Evolutionary conservation across 345 rosid genomes (phyloP).

Genomic region (Salix brachista): DNA sequence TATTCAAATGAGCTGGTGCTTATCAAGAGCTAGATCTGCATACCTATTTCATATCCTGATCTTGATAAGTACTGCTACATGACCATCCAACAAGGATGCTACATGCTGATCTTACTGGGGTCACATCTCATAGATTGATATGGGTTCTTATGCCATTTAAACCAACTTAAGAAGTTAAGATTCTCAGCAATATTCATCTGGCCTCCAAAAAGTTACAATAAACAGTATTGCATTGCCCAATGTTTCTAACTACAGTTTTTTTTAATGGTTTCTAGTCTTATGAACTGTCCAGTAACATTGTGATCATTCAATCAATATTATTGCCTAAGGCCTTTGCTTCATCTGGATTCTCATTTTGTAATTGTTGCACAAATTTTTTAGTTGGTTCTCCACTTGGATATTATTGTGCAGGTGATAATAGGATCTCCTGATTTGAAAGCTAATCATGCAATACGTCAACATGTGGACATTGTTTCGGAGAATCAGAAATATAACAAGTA

Average conservation of each 20-base stretch:
- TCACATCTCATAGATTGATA: no score
- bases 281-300: not conserved
- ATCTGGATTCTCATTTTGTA: not conserved
- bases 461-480: constrained; percentile 87
- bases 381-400: not conserved
- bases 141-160: no score
- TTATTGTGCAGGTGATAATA: constrained; percentile 62
- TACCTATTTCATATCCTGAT: no score
- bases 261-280: not conserved
- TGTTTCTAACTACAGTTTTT: not conserved
- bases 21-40: no score
- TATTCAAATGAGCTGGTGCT: no score
- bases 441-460: constrained; percentile 89
- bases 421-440: constrained; percentile 95
- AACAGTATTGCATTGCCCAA: not conserved
- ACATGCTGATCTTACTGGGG: no score
- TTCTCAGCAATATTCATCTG: no score
- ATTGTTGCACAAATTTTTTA: constrained; percentile 6
- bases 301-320: not conserved
- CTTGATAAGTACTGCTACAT: no score
- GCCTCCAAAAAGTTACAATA: no score
- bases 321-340: not conserved
- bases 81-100: no score
- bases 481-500: constrained; percentile 95
- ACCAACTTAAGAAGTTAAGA: no score